A percentile compares a stretch with the other conserved stretches of the same genome.
These are phyloP conservation scores for Brassica juncea DNA, from an alignment of 345 rosid species.

Conservation along the genomic window DNA sequence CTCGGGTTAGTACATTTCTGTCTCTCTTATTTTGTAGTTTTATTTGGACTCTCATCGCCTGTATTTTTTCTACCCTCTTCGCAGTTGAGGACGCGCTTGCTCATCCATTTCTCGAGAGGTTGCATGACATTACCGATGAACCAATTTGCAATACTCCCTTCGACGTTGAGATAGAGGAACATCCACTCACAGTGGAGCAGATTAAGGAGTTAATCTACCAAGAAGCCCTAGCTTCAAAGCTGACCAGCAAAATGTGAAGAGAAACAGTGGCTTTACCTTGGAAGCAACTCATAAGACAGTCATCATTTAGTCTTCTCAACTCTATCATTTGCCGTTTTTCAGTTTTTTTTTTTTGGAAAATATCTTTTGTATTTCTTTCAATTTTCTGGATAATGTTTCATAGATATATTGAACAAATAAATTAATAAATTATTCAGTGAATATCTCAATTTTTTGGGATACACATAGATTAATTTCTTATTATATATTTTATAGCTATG, in stretches of 20 bases:
- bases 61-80: neutral
- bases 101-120: slow-evolving; percentile 70
- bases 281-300: neutral
- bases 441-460: neutral
- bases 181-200: slow-evolving; percentile 67
- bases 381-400: neutral
- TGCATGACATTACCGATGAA: slow-evolving; percentile 71
- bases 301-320: neutral
- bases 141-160: slow-evolving; percentile 75
- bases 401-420: neutral
- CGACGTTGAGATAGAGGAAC: slow-evolving; percentile 72
- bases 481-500: too few species aligned
- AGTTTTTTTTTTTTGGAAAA: neutral
- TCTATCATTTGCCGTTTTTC: neutral
- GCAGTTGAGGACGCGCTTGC: slow-evolving; percentile 84
- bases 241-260: slow-evolving; percentile 39
- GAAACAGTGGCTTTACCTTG: neutral
- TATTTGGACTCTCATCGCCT: neutral
- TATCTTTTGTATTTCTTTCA: neutral
- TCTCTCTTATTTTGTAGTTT: slow-evolving; percentile 1
- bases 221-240: slow-evolving; percentile 87
- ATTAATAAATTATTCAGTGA: neutral
- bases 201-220: slow-evolving; percentile 78
- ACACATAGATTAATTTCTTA: neutral
- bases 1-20: slow-evolving; percentile 53